Conservation (phyloP, 345 rosid species). For the Citrus hindsii region DNA sequence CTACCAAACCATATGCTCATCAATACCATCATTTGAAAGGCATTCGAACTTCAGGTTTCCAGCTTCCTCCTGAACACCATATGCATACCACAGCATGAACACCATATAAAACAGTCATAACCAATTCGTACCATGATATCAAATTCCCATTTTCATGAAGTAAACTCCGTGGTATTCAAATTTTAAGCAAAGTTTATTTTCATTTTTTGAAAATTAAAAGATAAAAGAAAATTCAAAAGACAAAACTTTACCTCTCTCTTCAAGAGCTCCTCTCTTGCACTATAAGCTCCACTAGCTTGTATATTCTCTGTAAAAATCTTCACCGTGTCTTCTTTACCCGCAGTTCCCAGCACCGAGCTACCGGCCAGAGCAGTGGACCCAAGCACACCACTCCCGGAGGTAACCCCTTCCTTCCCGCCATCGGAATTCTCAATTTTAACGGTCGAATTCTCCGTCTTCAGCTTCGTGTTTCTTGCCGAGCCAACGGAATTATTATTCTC, state of each 20-base stretch:
- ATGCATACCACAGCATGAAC: not conserved
- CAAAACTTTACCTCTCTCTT: slow-evolving; percentile 66
- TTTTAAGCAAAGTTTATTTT: not conserved
- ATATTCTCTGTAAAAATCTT: slow-evolving; percentile 87
- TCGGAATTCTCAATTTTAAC: slow-evolving; percentile 82
- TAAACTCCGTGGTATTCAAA: not conserved
- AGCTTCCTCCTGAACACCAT: slow-evolving; percentile 68
- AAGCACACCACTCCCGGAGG: slow-evolving; percentile 30
- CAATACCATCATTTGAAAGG: slow-evolving; percentile 74
- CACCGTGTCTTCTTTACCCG: slow-evolving; percentile 68
- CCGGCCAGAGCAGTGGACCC: slow-evolving; percentile 37
- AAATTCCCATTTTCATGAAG: not conserved
- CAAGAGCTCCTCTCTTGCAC: slow-evolving; percentile 90
- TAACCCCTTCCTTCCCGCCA: slow-evolving; percentile 54
- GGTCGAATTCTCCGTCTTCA: slow-evolving; percentile 56
- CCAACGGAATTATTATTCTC: slow-evolving; percentile 37
- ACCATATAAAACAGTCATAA: not conserved
- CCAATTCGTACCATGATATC: not conserved
- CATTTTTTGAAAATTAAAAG: too few relatives aligned
- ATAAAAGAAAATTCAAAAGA: not conserved
- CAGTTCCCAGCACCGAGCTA: slow-evolving; percentile 44
- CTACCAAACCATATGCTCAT: slow-evolving; percentile 99
- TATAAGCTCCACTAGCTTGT: slow-evolving; percentile 97
- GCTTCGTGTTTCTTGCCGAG: slow-evolving; percentile 54
- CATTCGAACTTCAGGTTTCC: slow-evolving; percentile 83